Percentiles rank a stretch among this genome's conserved stretches.
Evolutionary conservation across 75 land plant species (phyloP).

Genomic region (Cunninghamia lanceolata): DNA sequence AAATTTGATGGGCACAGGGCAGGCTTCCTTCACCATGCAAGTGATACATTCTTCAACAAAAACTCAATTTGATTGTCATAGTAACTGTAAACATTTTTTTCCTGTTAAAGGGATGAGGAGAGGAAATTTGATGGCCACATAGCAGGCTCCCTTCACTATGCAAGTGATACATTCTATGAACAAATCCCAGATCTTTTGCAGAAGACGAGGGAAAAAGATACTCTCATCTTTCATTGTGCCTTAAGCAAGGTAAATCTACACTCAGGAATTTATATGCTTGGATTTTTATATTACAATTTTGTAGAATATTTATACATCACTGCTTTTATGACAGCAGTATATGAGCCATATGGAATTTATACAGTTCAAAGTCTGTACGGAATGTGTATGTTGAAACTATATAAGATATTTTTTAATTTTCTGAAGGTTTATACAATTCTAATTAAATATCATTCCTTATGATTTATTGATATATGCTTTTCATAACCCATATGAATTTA

Average conservation of each 20-base stretch:
- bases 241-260: constrained; percentile 71
- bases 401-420: too few relatives aligned
- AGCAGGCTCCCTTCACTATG: constrained; percentile 85
- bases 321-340: neutral
- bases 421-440: too few relatives aligned
- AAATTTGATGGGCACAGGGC: constrained; percentile 87
- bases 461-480: too few relatives aligned
- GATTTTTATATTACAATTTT: neutral
- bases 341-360: too few relatives aligned
- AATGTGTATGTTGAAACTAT: too few relatives aligned
- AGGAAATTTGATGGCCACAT: constrained; percentile 86
- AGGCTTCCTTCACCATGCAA: constrained; percentile 84
- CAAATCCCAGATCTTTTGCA: constrained; percentile 61
- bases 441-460: too few relatives aligned
- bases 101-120: constrained; percentile 78
- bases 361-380: too few relatives aligned
- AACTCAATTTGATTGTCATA: neutral
- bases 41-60: constrained; percentile 65
- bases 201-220: constrained; percentile 60
- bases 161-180: constrained; percentile 72
- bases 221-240: constrained; percentile 94
- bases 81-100: neutral
- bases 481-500: too few relatives aligned
- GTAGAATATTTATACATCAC: neutral
- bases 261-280: neutral